phyloP scores from a whole-genome alignment of 441 rosid species.

The Erodium texanum region DNA sequence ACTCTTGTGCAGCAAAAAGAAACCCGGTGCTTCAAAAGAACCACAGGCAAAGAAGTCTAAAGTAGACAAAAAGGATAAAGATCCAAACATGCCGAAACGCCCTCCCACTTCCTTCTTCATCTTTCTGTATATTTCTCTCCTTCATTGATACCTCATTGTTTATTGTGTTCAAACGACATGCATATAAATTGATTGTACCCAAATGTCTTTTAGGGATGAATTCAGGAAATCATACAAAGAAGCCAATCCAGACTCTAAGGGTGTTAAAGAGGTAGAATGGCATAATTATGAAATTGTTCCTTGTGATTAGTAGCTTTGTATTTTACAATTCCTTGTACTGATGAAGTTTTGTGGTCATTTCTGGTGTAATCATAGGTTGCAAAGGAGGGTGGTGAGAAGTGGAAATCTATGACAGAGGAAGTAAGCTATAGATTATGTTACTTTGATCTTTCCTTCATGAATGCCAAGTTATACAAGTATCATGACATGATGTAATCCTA shows the following conservation, averaged over 20 bases:
- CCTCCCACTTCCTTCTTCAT: conserved; percentile 81
- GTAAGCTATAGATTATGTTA: conserved; percentile 28
- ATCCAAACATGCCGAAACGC: conserved; percentile 54
- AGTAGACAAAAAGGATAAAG: conserved; percentile 36
- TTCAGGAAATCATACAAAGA: conserved; percentile 54
- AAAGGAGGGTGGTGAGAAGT: conserved; percentile 73
- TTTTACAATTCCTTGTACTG: not conserved
- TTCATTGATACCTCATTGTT: not conserved
- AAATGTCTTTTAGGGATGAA: conserved; percentile 41
- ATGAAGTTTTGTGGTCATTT: not conserved
- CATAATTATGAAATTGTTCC: not conserved
- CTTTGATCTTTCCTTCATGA: not conserved
- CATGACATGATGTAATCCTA: not conserved
- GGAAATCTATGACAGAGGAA: conserved; percentile 77
- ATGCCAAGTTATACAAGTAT: not conserved
- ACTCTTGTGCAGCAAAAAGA: conserved; percentile 41
- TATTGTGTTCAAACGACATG: not conserved
- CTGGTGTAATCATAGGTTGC: conserved; percentile 39
- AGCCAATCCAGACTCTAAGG: conserved; percentile 47
- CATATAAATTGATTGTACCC: not conserved
- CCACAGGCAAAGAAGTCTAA: conserved; percentile 59
- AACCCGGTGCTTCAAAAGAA: conserved; percentile 34
- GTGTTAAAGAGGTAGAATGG: conserved; percentile 37
- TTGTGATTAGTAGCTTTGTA: not conserved
- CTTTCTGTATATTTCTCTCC: conserved; percentile 41